Evolutionary conservation across 345 rosid genomes (phyloP).

Genomic region (Acer negundo): DNA sequence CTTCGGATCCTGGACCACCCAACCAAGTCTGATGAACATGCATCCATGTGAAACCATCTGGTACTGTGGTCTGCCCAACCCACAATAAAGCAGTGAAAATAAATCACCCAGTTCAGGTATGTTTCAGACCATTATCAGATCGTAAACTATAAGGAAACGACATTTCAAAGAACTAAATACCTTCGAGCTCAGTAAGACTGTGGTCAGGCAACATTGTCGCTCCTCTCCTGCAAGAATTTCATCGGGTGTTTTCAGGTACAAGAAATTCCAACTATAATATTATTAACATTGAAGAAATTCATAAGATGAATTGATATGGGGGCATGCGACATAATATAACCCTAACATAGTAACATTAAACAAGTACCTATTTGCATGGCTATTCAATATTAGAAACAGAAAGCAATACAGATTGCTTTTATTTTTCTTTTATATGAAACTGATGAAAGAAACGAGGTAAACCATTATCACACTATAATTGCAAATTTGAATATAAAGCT

Average conservation of each 20-base stretch:
- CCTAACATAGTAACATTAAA: not conserved
- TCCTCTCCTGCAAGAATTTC: slow-evolving; percentile 33
- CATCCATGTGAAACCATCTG: slow-evolving; percentile 40
- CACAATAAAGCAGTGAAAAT: not conserved
- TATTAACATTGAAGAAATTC: not conserved
- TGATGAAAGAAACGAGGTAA: too few relatives aligned
- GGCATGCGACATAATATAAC: not conserved
- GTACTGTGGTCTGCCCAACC: slow-evolving; percentile 24
- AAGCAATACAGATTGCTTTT: not conserved
- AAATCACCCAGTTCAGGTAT: not conserved
- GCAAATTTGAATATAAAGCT: not conserved
- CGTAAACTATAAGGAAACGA: not conserved
- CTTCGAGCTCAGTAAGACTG: slow-evolving; percentile 46
- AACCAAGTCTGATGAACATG: slow-evolving; percentile 73
- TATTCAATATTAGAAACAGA: not conserved
- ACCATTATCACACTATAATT: not conserved
- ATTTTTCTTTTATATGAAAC: too few relatives aligned
- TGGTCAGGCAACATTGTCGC: slow-evolving; percentile 42
- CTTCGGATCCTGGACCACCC: slow-evolving; percentile 37
- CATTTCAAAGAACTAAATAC: slow-evolving; percentile 23
- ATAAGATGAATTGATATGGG: not conserved
- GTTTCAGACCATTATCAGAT: not conserved
- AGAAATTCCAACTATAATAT: not conserved
- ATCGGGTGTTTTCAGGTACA: not conserved
- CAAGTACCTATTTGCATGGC: not conserved